Conservation (phyloP, 495 filamentous ascomycete genomes). For the Amphirosellinia nigrospora region DNA sequence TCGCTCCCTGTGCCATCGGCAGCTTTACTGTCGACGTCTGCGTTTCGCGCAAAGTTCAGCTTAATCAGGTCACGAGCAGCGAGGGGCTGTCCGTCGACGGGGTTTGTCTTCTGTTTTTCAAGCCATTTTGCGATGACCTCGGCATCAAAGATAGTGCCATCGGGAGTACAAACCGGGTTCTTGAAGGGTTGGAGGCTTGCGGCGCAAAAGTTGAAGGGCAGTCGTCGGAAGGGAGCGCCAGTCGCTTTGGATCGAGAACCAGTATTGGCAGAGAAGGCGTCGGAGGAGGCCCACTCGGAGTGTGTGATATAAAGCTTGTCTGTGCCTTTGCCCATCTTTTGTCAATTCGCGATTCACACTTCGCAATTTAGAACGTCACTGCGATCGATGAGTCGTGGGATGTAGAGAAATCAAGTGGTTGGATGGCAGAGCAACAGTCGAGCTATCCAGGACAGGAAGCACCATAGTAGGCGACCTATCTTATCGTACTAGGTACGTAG, state of each 20-base stretch:
- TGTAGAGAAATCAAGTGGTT: neutral
- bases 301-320: constrained; percentile 93
- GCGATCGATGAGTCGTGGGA: neutral
- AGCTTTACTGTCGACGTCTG: constrained; percentile 58
- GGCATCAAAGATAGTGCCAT: constrained; percentile 84
- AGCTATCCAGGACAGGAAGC: neutral
- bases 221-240: constrained; percentile 76
- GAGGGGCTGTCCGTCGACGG: constrained; percentile 79
- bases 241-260: constrained; percentile 55
- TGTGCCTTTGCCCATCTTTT: constrained; percentile 58
- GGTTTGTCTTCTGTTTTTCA: constrained; percentile 89
- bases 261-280: constrained; percentile 80
- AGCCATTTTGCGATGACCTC: constrained; percentile 91
- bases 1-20: constrained; percentile 46
- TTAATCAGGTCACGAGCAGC: constrained; percentile 85
- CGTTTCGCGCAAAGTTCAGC: constrained; percentile 90
- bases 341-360: neutral
- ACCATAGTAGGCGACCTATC: constrained; percentile 23
- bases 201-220: constrained; percentile 98
- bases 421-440: neutral
- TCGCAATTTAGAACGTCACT: neutral
- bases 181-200: constrained; percentile 90
- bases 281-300: constrained; percentile 91
- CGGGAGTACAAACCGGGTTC: constrained; percentile 80
- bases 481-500: constrained; percentile 24